These are phyloP conservation scores for Exophiala bonariae DNA, from an alignment of 2,329 filamentous ascomycete species.

Conservation along the genomic window DNA sequence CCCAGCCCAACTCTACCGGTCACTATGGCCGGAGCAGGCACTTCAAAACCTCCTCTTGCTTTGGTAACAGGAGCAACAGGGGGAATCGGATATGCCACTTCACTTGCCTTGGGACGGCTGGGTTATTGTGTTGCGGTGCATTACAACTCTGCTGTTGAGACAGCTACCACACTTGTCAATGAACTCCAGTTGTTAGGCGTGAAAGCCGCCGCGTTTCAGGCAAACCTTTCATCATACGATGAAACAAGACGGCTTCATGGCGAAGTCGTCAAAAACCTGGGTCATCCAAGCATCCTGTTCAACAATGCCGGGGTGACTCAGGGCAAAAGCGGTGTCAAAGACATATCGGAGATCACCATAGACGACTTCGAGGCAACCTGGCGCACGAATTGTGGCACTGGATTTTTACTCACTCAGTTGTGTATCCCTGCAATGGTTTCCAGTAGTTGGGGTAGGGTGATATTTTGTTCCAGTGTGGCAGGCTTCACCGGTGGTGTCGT, in stretches of 20 bases:
- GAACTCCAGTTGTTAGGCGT: conserved; percentile 32
- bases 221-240: conserved; percentile 39
- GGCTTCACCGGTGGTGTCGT: conserved; percentile 65
- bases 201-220: conserved; percentile 35
- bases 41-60: conserved; percentile 18
- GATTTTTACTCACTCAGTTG: conserved; percentile 62
- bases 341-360: conserved; percentile 58
- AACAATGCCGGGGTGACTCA: conserved; percentile 58
- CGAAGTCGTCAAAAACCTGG: conserved; percentile 34
- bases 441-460: conserved; percentile 62
- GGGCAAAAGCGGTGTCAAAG: conserved; percentile 52
- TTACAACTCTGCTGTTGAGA: conserved; percentile 38
- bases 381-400: conserved; percentile 61
- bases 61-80: conserved; percentile 47
- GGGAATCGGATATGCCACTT: conserved; percentile 46
- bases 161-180: conserved; percentile 32
- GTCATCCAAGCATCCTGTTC: conserved; percentile 42
- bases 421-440: conserved; percentile 61
- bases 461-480: conserved; percentile 65
- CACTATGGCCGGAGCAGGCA: background rate
- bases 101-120: conserved; percentile 38
- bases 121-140: conserved; percentile 47
- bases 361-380: conserved; percentile 66
- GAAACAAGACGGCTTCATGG: conserved; percentile 35
- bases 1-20: too few species aligned